A percentile compares a stretch with the other conserved stretches of the same genome.
phyloP scores from a whole-genome alignment of 1,284 basidiomycete species.

The Melampsora americana region DNA sequence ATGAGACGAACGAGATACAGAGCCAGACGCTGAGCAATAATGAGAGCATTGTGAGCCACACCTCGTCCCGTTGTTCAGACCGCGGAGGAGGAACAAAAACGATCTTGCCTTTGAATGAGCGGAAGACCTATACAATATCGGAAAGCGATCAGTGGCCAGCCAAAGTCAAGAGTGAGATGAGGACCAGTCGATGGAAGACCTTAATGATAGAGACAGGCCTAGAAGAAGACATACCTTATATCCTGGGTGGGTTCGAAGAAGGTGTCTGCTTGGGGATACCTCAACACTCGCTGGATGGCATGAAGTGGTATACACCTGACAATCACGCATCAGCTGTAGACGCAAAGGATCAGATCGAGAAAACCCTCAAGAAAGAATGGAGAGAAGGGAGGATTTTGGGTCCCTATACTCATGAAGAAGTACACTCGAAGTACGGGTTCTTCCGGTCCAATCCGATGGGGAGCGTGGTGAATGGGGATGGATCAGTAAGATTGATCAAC shows the following conservation, averaged over 20 bases:
- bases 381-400: background rate
- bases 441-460: background rate
- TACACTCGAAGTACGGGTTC: background rate
- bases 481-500: background rate
- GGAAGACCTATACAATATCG: background rate
- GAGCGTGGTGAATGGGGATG: background rate
- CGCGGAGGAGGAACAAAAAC: no score
- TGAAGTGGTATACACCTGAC: background rate
- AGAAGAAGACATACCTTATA: background rate
- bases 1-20: no score
- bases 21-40: no score
- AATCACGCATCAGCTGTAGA: background rate
- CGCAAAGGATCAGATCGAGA: background rate
- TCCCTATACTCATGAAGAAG: no score
- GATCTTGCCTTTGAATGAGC: no score
- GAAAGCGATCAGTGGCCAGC: background rate
- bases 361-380: background rate
- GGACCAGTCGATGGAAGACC: background rate
- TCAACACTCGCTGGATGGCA: background rate
- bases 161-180: background rate
- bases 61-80: no score
- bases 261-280: slow-evolving; percentile 14
- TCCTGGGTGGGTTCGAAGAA: background rate
- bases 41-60: no score
- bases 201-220: background rate